Evolutionary conservation across 805 yeast genomes (phyloP), one percentile per base, ranked within the genome.

Genomic region (Candida rishiriensis): DNA sequence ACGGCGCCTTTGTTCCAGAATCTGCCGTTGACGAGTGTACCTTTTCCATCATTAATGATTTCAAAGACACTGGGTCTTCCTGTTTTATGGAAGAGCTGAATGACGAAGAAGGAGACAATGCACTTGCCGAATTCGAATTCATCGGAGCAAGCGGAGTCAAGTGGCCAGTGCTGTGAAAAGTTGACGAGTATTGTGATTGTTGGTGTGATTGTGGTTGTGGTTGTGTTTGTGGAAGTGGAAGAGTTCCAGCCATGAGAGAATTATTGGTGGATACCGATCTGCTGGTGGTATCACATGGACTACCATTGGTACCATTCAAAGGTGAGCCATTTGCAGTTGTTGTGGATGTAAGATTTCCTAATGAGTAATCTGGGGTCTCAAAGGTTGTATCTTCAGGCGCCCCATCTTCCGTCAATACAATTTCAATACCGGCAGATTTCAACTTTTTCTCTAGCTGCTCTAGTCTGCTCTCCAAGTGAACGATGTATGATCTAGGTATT

Each of bases 401-500:
- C 8, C 12, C 16, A 14, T 11, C 16, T 18, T 39, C 21, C 7
- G 26, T 21, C 26, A 21, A 21, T 21, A 21, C 26, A 18, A 40
- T 26, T 26, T 21, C 39, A 17, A 29, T 55, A 0, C 78, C 83
- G 45, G 66, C 55, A 12, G 63, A 65, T 45, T 63, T 60, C 28
- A 87, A 59, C 46, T 71, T 66, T 6, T 56, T 53, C 59, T 85
- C 87, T 47, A 88, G 65, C n/a, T 66, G 64, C 9, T 71, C 69
- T 2, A 88, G 69, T 32, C 81, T 67, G 44, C 79, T 81, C 58
- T 88, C 97, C 46, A 88, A 66, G 53, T 81, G 83, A 16, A 79
- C 73, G 3, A 88, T 78, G 56, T 85, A 85, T 2, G 88, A 84
- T 33, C 97, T 68, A 0, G 97, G 95, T 1, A 88, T 79, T 52